phyloP scores from a whole-genome alignment of 1,284 basidiomycete genomes.

The Rhodotorula mucilaginosa region DNA sequence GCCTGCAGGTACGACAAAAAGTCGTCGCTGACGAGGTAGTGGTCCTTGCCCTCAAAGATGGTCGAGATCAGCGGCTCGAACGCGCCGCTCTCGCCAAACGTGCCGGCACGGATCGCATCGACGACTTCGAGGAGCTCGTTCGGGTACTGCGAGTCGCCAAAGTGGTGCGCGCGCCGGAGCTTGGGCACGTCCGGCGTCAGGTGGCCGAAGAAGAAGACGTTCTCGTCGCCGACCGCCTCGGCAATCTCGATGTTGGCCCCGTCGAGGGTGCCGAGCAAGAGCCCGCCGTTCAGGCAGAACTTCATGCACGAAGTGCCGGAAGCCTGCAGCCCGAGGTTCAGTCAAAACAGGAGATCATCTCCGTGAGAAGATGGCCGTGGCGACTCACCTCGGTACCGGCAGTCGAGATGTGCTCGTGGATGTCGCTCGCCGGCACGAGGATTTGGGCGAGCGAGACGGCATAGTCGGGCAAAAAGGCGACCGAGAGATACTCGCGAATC shows the following conservation, averaged over 20 bases:
- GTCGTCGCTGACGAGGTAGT: conserved; percentile 67
- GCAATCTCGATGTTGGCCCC: conserved; percentile 95
- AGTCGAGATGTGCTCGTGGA: conserved; percentile 89
- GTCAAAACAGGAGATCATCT: too few relatives aligned
- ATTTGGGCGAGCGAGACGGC: conserved; percentile 49
- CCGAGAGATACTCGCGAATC: conserved; percentile 72
- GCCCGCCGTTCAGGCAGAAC: conserved; percentile 76
- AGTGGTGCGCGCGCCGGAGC: conserved; percentile 36
- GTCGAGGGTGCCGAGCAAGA: conserved; percentile 61
- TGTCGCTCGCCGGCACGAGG: conserved; percentile 84
- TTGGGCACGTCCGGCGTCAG: conserved; percentile 44
- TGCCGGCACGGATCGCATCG: conserved; percentile 40
- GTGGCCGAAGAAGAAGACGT: conserved; percentile 56
- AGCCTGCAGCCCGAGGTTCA: too few relatives aligned
- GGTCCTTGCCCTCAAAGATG: conserved; percentile 40
- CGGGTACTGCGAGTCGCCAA: conserved; percentile 30
- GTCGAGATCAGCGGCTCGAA: conserved; percentile 42
- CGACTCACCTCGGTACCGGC: conserved; percentile 72
- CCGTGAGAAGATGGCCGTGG: too few relatives aligned
- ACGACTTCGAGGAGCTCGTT: conserved; percentile 39
- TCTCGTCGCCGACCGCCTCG: conserved; percentile 74
- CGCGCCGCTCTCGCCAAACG: conserved; percentile 37
- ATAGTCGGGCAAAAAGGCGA: conserved; percentile 79
- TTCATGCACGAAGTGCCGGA: conserved; percentile 87
- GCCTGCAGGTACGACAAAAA: conserved; percentile 82